Conservation (phyloP, 1,284 basidiomycete species). For the Ceratorhiza oryzae-sativae region DNA sequence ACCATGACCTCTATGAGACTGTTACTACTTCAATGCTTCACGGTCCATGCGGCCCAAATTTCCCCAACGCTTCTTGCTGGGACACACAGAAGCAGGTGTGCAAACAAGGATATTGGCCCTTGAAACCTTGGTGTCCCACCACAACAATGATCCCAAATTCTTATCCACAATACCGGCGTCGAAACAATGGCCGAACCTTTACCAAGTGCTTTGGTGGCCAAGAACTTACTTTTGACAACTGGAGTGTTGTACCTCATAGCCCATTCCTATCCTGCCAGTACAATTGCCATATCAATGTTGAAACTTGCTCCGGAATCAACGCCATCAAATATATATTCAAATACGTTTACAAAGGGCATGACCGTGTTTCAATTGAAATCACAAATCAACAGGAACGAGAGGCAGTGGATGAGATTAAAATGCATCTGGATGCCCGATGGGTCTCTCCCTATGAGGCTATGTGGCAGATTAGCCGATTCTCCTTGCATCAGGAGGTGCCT, state of each 20-base stretch:
- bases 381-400: neutral
- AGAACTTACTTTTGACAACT: constrained; percentile 47
- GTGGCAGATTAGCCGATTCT: constrained; percentile 52
- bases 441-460: constrained; percentile 52
- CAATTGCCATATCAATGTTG: constrained; percentile 60
- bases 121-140: constrained; percentile 47
- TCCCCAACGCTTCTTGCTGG: constrained; percentile 51
- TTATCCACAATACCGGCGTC: constrained; percentile 49
- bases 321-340: constrained; percentile 58
- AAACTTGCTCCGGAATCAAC: constrained; percentile 49
- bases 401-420: constrained; percentile 51
- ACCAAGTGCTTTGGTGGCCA: neutral
- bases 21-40: constrained; percentile 56
- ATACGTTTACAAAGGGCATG: constrained; percentile 59
- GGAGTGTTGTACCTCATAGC: constrained; percentile 54
- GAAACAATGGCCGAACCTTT: constrained; percentile 2
- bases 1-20: constrained; percentile 53
- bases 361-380: constrained; percentile 48
- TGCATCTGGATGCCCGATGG: constrained; percentile 52
- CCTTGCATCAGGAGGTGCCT: constrained; percentile 51
- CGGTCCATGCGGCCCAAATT: constrained; percentile 51
- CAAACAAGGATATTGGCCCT: constrained; percentile 54
- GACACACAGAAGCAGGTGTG: constrained; percentile 54
- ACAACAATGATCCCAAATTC: constrained; percentile 53
- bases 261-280: constrained; percentile 50